Evolutionary conservation across 2,329 filamentous ascomycete genomes (phyloP).

Genomic region (Aspergillus cejpii): DNA sequence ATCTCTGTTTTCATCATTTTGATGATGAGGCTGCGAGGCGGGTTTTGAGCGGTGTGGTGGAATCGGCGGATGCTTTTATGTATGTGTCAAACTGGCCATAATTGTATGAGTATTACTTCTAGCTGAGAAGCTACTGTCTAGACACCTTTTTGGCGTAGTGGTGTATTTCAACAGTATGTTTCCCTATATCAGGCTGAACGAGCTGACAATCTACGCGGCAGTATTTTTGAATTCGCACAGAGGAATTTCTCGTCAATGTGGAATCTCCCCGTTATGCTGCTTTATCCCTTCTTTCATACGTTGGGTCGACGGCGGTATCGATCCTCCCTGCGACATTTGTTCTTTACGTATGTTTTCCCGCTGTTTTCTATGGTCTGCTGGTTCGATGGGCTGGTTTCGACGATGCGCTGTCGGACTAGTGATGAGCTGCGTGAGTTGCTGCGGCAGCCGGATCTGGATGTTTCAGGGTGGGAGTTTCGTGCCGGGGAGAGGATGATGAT

Average conservation of each 20-base stretch:
- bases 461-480: slow-evolving; percentile 14
- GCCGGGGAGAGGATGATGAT: slow-evolving; percentile 19
- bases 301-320: slow-evolving; percentile 26
- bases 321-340: slow-evolving; percentile 49
- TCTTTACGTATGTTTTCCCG: slow-evolving; percentile 62
- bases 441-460: slow-evolving; percentile 23
- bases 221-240: slow-evolving; percentile 15
- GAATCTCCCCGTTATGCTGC: slow-evolving; percentile 26
- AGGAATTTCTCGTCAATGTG: slow-evolving; percentile 13
- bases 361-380: slow-evolving; percentile 61
- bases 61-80: slow-evolving; percentile 23
- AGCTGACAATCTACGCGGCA: no score
- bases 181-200: no score
- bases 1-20: slow-evolving; percentile 72
- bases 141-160: no score
- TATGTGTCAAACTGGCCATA: no score
- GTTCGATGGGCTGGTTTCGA: slow-evolving; percentile 63
- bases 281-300: slow-evolving; percentile 25
- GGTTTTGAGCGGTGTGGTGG: slow-evolving; percentile 51
- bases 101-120: no score
- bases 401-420: slow-evolving; percentile 59
- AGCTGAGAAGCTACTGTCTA: no score
- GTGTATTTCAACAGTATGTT: no score
- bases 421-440: slow-evolving; percentile 59
- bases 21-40: slow-evolving; percentile 54